phyloP scores from a whole-genome alignment of 2,329 filamentous ascomycete genomes.

The Ophiocordyceps sinensis region DNA sequence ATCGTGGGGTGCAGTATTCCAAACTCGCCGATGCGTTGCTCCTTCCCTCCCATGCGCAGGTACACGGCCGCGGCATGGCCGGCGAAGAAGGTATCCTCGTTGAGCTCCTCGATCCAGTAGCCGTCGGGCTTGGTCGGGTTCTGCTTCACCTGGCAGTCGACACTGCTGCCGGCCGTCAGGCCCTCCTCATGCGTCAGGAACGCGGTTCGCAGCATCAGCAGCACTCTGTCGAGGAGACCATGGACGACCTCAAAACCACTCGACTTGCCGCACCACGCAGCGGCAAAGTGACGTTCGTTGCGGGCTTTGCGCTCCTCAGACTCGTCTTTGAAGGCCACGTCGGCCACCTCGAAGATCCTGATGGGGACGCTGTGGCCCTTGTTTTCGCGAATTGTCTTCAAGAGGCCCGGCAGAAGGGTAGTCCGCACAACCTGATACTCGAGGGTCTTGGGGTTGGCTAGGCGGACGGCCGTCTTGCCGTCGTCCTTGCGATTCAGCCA shows the following conservation, averaged over 20 bases:
- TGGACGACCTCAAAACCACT: slow-evolving; percentile 94
- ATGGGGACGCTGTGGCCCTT: slow-evolving; percentile 78
- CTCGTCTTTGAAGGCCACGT: slow-evolving; percentile 83
- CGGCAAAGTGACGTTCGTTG: slow-evolving; percentile 93
- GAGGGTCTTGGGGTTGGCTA: slow-evolving; percentile 83
- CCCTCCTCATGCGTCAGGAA: slow-evolving; percentile 69
- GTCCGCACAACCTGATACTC: slow-evolving; percentile 93
- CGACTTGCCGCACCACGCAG: slow-evolving; percentile 86
- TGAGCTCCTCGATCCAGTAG: slow-evolving; percentile 91
- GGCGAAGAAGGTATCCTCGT: slow-evolving; percentile 82
- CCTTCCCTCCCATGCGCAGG: slow-evolving; percentile 59
- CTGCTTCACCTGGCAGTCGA: slow-evolving; percentile 37
- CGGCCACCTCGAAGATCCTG: slow-evolving; percentile 82
- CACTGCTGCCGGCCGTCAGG: slow-evolving; percentile 29
- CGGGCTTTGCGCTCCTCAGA: slow-evolving; percentile 69
- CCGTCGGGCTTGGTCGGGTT: slow-evolving; percentile 48
- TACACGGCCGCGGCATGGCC: slow-evolving; percentile 81
- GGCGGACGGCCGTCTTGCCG: slow-evolving; percentile 64
- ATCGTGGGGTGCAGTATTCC: slow-evolving; percentile 90
- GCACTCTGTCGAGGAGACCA: slow-evolving; percentile 78
- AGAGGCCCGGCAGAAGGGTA: slow-evolving; percentile 67
- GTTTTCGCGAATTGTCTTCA: slow-evolving; percentile 92
- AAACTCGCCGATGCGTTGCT: slow-evolving; percentile 70
- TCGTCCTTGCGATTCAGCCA: slow-evolving; percentile 89
- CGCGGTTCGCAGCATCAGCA: slow-evolving; percentile 77